Evolutionary conservation across 768 basidiomycete genomes (phyloP).

Genomic region (Lactarius evosmus): DNA sequence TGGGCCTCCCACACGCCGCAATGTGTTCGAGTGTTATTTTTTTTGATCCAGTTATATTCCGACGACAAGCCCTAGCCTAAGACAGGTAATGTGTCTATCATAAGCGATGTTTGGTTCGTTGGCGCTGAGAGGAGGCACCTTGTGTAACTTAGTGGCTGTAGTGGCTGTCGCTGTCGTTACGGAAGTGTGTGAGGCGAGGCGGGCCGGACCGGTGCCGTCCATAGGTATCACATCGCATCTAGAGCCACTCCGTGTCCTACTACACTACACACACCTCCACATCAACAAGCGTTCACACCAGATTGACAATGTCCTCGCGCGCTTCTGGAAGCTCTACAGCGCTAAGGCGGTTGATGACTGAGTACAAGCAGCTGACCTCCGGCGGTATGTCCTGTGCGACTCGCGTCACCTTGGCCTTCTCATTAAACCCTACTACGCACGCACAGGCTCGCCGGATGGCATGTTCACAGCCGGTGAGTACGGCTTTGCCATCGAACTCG

Average conservation of each 20-base stretch:
- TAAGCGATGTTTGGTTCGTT: background rate
- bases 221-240: background rate
- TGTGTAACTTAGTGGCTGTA: no score
- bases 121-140: no score
- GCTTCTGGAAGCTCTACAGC: constrained; percentile 63
- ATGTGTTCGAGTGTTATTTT: background rate
- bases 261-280: background rate
- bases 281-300: background rate
- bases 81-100: no score
- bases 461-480: constrained; percentile 90
- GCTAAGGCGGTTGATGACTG: constrained; percentile 84
- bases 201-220: constrained; percentile 10
- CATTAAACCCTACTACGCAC: constrained; percentile 1
- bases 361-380: constrained; percentile 82
- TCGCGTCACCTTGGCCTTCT: constrained; percentile 1
- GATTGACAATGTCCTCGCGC: constrained; percentile 48
- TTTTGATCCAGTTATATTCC: no score
- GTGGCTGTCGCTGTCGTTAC: no score
- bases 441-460: constrained; percentile 77
- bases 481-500: constrained; percentile 13
- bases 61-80: no score
- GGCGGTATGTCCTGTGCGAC: constrained; percentile 47
- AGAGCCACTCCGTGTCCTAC: background rate
- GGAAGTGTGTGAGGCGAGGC: no score
- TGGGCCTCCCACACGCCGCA: background rate